Evolutionary conservation across 2,329 filamentous ascomycete genomes (phyloP), one percentile per base, ranked within the genome.

Genomic region (Tolypocladium ovalisporum): DNA sequence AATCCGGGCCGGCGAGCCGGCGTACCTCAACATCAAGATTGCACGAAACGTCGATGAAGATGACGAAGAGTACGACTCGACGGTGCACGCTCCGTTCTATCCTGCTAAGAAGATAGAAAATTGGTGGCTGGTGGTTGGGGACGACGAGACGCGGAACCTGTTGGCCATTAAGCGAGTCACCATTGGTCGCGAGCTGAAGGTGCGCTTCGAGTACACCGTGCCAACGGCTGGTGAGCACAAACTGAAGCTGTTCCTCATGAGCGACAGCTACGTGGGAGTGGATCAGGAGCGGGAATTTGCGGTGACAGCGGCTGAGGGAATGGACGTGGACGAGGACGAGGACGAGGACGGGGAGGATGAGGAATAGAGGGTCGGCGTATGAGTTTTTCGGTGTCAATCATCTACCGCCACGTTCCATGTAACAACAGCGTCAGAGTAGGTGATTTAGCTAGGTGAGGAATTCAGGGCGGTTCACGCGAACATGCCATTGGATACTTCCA

Each of bases 71-170:
- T 82, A 88, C 19, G 90, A 97, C 70, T 83, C 87, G 2, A 87
- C 86, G 1, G 95, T 97, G 2, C 92, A 97, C 69, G 92, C 93
- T 55, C 94, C 94, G 0, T 99, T 97, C 79, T 99, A 94, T 70
- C 92, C 94, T 1, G 79, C 73, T 54, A 87, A 88, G 72, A 99
- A 99, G 80, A 87, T 90, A 77, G 94, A 99, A 79, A 96, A 94
- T 70, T 99, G 92, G 92, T 99, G 94, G 94, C 76, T 99, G 57
- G 90, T 99, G 24, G 90, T 99, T 37, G 93, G 92, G 35, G 92
- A 97, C 65, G 91, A 97, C 75, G 88, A 84, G 70, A 90, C 88
- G 44, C 93, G 90, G 77, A 92, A 81, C 62, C 77, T 99, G 61
- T 78, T 97, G 58, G 92, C 90, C 3, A 96, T 97, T 77, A 99